These are phyloP conservation scores for Pontederia paniculata DNA, from an alignment of 176 grass and related monocot species.

Conservation along the genomic window DNA sequence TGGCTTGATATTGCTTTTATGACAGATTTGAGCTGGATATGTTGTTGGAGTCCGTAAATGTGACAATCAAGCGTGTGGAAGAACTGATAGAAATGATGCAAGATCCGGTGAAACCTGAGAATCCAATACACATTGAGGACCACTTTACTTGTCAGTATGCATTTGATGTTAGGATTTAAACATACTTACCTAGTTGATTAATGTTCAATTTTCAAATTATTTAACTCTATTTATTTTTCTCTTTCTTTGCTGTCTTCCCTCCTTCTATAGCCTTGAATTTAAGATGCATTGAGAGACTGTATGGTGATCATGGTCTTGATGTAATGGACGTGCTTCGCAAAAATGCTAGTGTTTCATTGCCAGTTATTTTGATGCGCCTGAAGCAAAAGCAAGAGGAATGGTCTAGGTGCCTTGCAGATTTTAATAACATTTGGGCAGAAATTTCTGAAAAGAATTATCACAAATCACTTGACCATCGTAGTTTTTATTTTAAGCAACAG, in stretches of 20 bases:
- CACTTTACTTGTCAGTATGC: constrained; percentile 62
- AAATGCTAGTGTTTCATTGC: constrained; percentile 70
- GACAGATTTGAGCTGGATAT: constrained; percentile 96
- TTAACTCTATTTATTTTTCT: not conserved
- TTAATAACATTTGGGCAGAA: constrained; percentile 97
- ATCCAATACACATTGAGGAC: constrained; percentile 59
- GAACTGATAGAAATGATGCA: constrained; percentile 98
- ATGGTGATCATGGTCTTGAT: constrained; percentile 94
- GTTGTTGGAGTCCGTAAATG: constrained; percentile 93
- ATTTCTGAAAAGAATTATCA: constrained; percentile 98
- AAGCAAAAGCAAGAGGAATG: constrained; percentile 96
- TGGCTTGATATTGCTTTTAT: not conserved
- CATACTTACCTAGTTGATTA: constrained; percentile 5
- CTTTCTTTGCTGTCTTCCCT: not conserved
- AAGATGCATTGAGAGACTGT: constrained; percentile 83
- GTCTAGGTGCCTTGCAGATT: constrained; percentile 78
- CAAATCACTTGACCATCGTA: constrained; percentile 95
- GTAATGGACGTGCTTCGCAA: constrained; percentile 85
- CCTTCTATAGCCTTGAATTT: constrained; percentile 53
- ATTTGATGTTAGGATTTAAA: not conserved
- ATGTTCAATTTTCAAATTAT: constrained; percentile 9
- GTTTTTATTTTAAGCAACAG: constrained; percentile 99
- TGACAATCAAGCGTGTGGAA: constrained; percentile 76
- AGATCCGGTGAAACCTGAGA: constrained; percentile 78
- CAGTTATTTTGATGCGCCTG: constrained; percentile 72